Base-by-base conservation (phyloP, 345 rosid species). In the Euclidium syriacum region DNA sequence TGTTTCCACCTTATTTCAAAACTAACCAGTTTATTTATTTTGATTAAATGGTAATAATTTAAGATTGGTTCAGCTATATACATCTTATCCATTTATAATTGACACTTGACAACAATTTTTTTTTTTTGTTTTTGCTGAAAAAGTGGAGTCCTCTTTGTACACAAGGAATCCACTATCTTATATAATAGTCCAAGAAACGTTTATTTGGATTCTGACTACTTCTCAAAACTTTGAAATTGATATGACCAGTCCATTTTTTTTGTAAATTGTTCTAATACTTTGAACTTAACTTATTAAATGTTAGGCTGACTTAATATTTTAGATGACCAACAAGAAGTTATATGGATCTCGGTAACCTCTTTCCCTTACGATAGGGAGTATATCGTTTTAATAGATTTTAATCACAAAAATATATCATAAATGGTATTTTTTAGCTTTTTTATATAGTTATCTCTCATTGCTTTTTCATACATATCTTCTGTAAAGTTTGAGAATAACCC, bases 1-100 rank as follows among this genome's bases (percentile, higher is more conserved):
- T 64, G 66, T 71, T 71, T 50, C 63, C 70, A 63, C 47, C 50
- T 10, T 36, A 41, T 38, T 34, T 54, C 67, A 29, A 23, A n/a
- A 27, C 47, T 22, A 55, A 29, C 7, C 58, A 18, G 11, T 12
- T 18, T 30, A 12, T 52, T 32, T n/a, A 6, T 12, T 4, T 42
- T 27, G 5, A 3, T 41, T 7, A 41, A 15, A 15, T 40, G 3
- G 7, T 17, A 19, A 10, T 25, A 25, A 26, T 25, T 26, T 26
- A 8, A 25, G 33, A 26, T 36, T 29, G 15, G 14, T 14, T 38
- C 42, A 38, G n/a, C 12, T 38, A 38, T 38, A 32, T 9, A 32
- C 35, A 32, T 32, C 35, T 32, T 25, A 43, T 58, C 64, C 40
- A 30, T 42, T 58, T 16, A 41, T 27, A 27, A 27, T n/a, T n/a